Evolutionary conservation across 805 yeast genomes (phyloP), one percentile per base, ranked within the genome.

Genomic region (Millerozyma miso): DNA sequence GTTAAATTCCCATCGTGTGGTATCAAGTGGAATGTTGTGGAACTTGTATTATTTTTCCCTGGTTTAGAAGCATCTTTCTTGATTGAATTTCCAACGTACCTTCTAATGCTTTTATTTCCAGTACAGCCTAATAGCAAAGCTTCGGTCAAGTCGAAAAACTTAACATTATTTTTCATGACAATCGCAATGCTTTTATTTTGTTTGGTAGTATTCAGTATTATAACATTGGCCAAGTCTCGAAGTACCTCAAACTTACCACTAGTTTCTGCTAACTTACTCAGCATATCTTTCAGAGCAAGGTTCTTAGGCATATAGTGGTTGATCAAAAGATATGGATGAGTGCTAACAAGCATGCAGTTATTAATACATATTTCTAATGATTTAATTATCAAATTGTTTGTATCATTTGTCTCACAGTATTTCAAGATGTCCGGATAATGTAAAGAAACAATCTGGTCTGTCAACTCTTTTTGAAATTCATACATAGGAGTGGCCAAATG

Each of bases 391-490:
- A 86, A 78, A 13, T 69, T 74, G 4, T 63, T 60, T 33, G 65
- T 63, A 48, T 72, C 75, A 44, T 73, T 66, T 39, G 79, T 69
- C 58, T 88, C 95, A 56, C 87, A 89, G 59, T 84, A 90, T 62
- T 88, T 83, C 52, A 91, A 69, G 44, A 91, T 88, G 58, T 90
- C 98, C 29, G 91, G 80, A 59, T 90, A 91, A 63, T 91, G 98
- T 33, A 89, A 69, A 1, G 96, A 86, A 10, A 91, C 86, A 23
- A 93, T 89, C 58, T 89, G 96, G 61, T 91, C 96, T 8, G 90
- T 87, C 40, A 91, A 71, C 54, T 89, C 93, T 54, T 82, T 84
- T 59, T 91, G 98, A 51, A 86, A 86, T 48, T 85, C 88, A 41
- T 83, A 79, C 81, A 89, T 79, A 3, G 96, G 90, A 4, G 91